Base-by-base conservation (phyloP, 2,329 filamentous ascomycete species). In the Botrytis fabae region DNA sequence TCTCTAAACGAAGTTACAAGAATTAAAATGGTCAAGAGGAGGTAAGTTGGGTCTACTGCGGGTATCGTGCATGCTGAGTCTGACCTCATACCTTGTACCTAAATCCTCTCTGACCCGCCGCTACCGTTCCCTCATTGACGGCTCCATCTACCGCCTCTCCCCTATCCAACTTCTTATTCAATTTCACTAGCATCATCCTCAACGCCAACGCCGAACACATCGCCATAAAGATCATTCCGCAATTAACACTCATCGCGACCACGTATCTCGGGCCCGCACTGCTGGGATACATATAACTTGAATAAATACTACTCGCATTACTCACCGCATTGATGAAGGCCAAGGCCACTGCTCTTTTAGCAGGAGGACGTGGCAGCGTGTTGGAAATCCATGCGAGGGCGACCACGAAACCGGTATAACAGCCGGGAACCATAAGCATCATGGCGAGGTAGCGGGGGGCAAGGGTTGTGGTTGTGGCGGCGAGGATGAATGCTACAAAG, bases 281-380 rank as follows among this genome's bases (percentile, higher is more conserved):
- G 18, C 65, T 68, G 1, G 70, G 70, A 62, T 72, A 72, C 70
- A 92, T 86, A 77, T 91, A 91, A 68, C 84, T 86, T 0, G 89
- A 88, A 78, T 91, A 93, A 75, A 95, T 94, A 60, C 88, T 88
- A 22, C 42, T 42, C 18, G 86, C 85, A 80, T 95, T 94, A 28
- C 87, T 88, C 16, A 93, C 85, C 2, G 90, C 90, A 79, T 95
- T 95, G 82, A 95, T 93, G 75, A 91, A 90, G 0, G 92, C 93
- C 8, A 95, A 81, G 0, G 91, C 92, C 0, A 91, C 89, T 3
- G 90, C 90, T 72, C 80, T 73, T 71, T 81, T 81, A 0, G 92
- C 90, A 0, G 92, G 91, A 5, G 93, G 93, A 8, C 92, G 88
- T 0, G 92, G 92, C 69, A 95, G 85, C 1, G 90, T 91, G 79